Conservation (phyloP, 129 eudicot species). For the Pittosporum tobira region DNA sequence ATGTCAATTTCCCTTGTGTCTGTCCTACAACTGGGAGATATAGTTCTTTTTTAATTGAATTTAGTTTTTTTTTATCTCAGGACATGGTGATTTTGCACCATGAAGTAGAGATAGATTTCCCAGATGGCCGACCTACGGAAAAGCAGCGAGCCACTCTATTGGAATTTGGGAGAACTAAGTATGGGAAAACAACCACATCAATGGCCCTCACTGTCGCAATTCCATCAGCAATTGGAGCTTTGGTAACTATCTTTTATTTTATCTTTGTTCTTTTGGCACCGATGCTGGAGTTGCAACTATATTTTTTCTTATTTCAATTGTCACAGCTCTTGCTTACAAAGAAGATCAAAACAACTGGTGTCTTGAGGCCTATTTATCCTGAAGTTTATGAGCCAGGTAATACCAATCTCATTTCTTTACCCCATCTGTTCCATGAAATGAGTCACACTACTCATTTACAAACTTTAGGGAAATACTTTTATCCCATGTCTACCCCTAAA, state of each 20-base stretch:
- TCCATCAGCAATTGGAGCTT: slow-evolving; percentile 88
- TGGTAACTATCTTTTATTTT: slow-evolving; percentile 35
- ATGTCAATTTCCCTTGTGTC: background rate
- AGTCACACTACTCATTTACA: too few relatives aligned
- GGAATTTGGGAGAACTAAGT: slow-evolving; percentile 59
- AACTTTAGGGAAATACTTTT: too few relatives aligned
- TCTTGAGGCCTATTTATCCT: slow-evolving; percentile 69
- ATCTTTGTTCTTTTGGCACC: background rate
- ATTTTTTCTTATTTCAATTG: slow-evolving; percentile 1
- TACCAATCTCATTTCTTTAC: slow-evolving; percentile 9
- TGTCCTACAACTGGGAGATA: background rate
- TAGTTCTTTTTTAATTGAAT: too few relatives aligned
- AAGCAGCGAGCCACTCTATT: slow-evolving; percentile 60
- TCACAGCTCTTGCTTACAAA: slow-evolving; percentile 71
- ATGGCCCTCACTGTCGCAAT: slow-evolving; percentile 94
- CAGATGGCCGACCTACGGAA: slow-evolving; percentile 46
- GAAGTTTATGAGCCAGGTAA: slow-evolving; percentile 91
- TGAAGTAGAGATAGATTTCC: slow-evolving; percentile 70
- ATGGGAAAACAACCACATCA: slow-evolving; percentile 50
- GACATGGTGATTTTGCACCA: slow-evolving; percentile 97
- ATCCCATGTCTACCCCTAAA: too few relatives aligned
- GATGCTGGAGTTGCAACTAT: background rate
- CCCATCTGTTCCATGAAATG: background rate
- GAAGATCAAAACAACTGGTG: slow-evolving; percentile 53
- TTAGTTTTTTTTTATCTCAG: too few relatives aligned